Conservation (phyloP, 2,329 filamentous ascomycete species). For the Hypoxylon sp. region DNA sequence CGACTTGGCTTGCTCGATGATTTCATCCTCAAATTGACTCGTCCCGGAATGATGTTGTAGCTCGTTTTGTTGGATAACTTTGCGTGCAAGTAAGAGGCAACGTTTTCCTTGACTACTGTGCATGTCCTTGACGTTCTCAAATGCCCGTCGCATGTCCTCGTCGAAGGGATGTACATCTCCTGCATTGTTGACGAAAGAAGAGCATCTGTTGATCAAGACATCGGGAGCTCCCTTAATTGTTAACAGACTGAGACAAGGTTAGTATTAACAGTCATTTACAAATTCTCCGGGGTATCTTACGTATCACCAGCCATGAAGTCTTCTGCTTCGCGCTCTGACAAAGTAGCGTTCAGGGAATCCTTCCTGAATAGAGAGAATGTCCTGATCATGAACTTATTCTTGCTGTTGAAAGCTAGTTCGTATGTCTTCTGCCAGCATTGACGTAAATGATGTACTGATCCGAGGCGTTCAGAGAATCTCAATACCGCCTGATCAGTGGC, state of each 20-base stretch:
- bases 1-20: conserved; percentile 71
- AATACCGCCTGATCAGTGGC: conserved; percentile 83
- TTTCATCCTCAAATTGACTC: conserved; percentile 69
- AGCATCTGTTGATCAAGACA: conserved; percentile 76
- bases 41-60: conserved; percentile 61
- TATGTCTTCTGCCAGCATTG: conserved; percentile 76
- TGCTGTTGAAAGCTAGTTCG: conserved; percentile 82
- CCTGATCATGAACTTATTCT: conserved; percentile 86
- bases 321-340: conserved; percentile 56
- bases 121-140: conserved; percentile 74
- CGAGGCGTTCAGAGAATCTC: conserved; percentile 77
- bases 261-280: conserved; percentile 59
- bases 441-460: conserved; percentile 71
- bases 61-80: conserved; percentile 63
- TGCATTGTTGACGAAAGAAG: conserved; percentile 68
- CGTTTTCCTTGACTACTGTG: conserved; percentile 79
- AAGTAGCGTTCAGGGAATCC: conserved; percentile 57
- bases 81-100: conserved; percentile 76
- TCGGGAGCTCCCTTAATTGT: conserved; percentile 88
- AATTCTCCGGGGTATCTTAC: conserved; percentile 49
- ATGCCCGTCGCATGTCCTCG: conserved; percentile 58
- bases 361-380: conserved; percentile 65
- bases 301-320: conserved; percentile 58
- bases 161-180: conserved; percentile 69
- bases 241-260: conserved; percentile 65